A percentile compares a stretch with the other conserved stretches of the same genome.
Evolutionary conservation across 768 basidiomycete species (phyloP).

Genomic region (Boletus sensibilis): DNA sequence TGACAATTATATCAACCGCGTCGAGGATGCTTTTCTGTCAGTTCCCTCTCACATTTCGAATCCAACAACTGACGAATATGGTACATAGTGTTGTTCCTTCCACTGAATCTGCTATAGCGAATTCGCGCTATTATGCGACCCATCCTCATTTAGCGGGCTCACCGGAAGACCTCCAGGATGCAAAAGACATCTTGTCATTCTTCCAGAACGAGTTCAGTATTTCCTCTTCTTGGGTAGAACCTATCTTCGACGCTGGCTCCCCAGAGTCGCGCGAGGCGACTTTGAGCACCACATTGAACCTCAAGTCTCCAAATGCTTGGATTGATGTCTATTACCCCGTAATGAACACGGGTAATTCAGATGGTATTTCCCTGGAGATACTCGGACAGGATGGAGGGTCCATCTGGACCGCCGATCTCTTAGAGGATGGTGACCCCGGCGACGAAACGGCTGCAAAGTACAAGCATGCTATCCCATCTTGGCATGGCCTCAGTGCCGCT

Average conservation of each 20-base stretch:
- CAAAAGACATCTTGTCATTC: conserved; percentile 61
- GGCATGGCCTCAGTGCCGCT: conserved; percentile 79
- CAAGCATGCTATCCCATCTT: conserved; percentile 68
- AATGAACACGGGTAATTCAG: conserved; percentile 64
- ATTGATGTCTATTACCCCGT: conserved; percentile 88
- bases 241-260: conserved; percentile 73
- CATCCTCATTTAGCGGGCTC: conserved; percentile 76
- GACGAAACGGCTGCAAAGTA: conserved; percentile 74
- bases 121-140: conserved; percentile 58
- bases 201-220: conserved; percentile 68
- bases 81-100: conserved; percentile 52
- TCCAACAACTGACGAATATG: background rate
- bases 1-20: conserved; percentile 13
- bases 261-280: conserved; percentile 66
- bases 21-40: conserved; percentile 38
- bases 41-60: conserved; percentile 10
- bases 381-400: conserved; percentile 52
- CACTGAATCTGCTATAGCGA: conserved; percentile 52
- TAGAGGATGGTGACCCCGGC: conserved; percentile 64
- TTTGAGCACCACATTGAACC: conserved; percentile 46
- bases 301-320: conserved; percentile 64
- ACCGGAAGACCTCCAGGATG: conserved; percentile 57
- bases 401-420: conserved; percentile 70
- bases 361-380: conserved; percentile 66
- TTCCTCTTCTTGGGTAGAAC: conserved; percentile 36